Conservation (phyloP, 2,329 filamentous ascomycete species). For the Harringtonia aguacate region DNA sequence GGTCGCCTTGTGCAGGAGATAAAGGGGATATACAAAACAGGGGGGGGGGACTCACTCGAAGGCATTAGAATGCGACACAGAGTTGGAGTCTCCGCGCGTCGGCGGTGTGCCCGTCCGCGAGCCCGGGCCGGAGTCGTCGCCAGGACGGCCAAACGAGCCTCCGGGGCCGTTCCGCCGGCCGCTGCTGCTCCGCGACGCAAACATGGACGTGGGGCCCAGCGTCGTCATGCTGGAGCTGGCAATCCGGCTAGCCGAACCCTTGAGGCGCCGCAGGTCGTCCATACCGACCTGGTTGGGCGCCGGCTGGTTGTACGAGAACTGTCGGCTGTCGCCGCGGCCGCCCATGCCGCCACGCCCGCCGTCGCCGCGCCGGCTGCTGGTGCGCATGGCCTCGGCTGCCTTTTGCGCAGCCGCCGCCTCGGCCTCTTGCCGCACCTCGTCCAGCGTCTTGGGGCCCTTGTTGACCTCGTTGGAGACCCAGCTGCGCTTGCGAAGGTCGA, state of each 20-base stretch:
- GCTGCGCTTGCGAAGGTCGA: constrained; percentile 66
- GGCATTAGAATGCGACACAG: constrained; percentile 63
- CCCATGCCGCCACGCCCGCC: constrained; percentile 59
- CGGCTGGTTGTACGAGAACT: constrained; percentile 68
- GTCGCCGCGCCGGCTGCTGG: constrained; percentile 52
- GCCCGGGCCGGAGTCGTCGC: constrained; percentile 77
- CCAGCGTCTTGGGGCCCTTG: constrained; percentile 95
- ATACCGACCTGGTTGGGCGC: constrained; percentile 80
- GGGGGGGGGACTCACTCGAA: constrained; percentile 63
- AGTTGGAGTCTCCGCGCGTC: constrained; percentile 32
- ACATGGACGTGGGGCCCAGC: constrained; percentile 77
- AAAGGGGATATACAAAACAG: not conserved
- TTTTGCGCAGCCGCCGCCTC: constrained; percentile 72
- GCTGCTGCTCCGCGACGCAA: constrained; percentile 84
- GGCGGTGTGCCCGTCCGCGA: constrained; percentile 87
- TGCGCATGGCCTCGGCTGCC: constrained; percentile 57
- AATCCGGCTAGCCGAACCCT: constrained; percentile 47
- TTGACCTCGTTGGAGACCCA: constrained; percentile 84
- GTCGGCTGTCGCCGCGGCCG: constrained; percentile 66
- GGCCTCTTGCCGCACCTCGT: constrained; percentile 75
- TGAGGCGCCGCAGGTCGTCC: constrained; percentile 83
- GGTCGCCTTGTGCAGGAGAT: too few species aligned
- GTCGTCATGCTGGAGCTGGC: constrained; percentile 49
- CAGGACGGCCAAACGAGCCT: constrained; percentile 58
- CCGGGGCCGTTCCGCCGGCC: constrained; percentile 63